A percentile compares a stretch with the other conserved stretches of the same genome.
These are phyloP conservation scores for Xylariomycetidae sp. DNA, from an alignment of 2,329 filamentous ascomycete species.

Conservation along the genomic window DNA sequence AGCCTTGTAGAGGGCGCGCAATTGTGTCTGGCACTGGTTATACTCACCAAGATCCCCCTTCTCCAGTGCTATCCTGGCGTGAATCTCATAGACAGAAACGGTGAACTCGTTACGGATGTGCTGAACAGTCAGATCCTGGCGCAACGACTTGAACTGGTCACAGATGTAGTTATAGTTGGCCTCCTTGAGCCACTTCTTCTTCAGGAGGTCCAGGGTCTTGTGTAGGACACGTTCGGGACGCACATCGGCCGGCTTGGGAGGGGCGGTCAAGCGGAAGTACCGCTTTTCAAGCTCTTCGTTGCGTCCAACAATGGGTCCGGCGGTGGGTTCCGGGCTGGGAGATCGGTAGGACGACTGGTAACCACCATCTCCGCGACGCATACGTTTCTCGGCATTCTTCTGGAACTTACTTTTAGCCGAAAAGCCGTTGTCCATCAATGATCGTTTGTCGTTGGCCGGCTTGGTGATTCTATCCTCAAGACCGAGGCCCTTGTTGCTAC, in stretches of 20 bases:
- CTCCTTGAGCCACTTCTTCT: constrained; percentile 90
- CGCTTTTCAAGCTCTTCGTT: constrained; percentile 83
- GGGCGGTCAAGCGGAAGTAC: constrained; percentile 87
- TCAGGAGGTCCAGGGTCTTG: constrained; percentile 80
- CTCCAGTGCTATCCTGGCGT: constrained; percentile 94
- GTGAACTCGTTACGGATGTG: constrained; percentile 96
- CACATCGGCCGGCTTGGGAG: constrained; percentile 82
- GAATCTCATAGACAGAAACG: constrained; percentile 92
- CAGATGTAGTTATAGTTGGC: constrained; percentile 96
- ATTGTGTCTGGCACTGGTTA: constrained; percentile 99
- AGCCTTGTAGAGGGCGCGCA: constrained; percentile 83
- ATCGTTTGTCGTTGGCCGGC: constrained; percentile 41
- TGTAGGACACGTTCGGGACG: constrained; percentile 75
- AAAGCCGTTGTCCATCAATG: constrained; percentile 35
- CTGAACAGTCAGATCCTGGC: constrained; percentile 96
- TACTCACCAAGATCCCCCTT: constrained; percentile 99
- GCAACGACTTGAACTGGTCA: constrained; percentile 98
- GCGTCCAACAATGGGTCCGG: constrained; percentile 76
- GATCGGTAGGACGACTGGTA: constrained; percentile 52
- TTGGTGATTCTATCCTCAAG: constrained; percentile 75
- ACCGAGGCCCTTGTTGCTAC: constrained; percentile 52
- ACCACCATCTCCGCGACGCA: constrained; percentile 73
- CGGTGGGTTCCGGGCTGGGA: constrained; percentile 49
- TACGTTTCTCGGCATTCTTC: constrained; percentile 80
- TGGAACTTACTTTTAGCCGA: constrained; percentile 76